These are phyloP conservation scores for Crinitomyces ghanaensis DNA, from an alignment of 805 yeast species.

Conservation along the genomic window DNA sequence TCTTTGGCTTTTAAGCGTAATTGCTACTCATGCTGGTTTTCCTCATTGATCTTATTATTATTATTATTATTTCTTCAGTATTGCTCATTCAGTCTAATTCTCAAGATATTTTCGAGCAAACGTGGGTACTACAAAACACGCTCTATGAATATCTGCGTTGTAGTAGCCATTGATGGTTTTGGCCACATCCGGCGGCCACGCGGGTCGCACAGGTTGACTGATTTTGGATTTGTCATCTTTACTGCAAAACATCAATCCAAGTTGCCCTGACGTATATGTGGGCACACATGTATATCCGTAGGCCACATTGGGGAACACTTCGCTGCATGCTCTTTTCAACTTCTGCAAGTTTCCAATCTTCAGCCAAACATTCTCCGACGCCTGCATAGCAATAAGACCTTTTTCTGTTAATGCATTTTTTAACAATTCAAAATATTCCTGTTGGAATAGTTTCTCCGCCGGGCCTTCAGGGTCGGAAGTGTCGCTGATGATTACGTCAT, in stretches of 20 bases:
- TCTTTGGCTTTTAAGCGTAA: conserved; percentile 31
- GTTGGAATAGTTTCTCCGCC: conserved; percentile 86
- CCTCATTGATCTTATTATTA: too few species aligned
- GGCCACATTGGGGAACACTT: conserved; percentile 83
- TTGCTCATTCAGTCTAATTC: too few species aligned
- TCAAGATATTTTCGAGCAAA: conserved; percentile 62
- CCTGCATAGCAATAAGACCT: conserved; percentile 90
- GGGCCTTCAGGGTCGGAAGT: conserved; percentile 99
- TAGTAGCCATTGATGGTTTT: conserved; percentile 63
- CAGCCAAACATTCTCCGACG: conserved; percentile 75
- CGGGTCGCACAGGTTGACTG: conserved; percentile 55
- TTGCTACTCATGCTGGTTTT: too few species aligned
- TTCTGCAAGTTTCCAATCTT: conserved; percentile 72
- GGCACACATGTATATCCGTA: conserved; percentile 88
- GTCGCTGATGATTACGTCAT: conserved; percentile 93
- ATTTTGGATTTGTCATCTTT: conserved; percentile 59
- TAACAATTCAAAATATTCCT: conserved; percentile 78
- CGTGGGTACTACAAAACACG: conserved; percentile 84
- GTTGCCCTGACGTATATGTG: conserved; percentile 95
- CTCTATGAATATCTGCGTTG: conserved; percentile 69
- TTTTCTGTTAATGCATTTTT: conserved; percentile 80
- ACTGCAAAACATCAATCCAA: conserved; percentile 94
- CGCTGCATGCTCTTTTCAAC: conserved; percentile 66
- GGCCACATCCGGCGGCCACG: conserved; percentile 49
- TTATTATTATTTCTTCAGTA: too few species aligned